Evolutionary conservation across 2,329 filamentous ascomycete genomes (phyloP), one percentile per base, ranked within the genome.

Genomic region (Fusarium siculi): DNA sequence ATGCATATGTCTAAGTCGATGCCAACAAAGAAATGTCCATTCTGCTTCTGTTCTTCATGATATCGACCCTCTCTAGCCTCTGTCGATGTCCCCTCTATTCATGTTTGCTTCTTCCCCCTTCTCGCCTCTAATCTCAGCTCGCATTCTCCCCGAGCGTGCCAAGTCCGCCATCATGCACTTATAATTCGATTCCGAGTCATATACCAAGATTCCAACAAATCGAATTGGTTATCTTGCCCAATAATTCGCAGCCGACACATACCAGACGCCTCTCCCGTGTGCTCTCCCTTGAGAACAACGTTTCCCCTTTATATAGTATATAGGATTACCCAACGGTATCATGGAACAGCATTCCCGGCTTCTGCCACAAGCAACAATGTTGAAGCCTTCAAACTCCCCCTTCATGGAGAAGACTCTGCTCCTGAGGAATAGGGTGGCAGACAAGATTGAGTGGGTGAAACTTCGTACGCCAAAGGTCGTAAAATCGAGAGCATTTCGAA

Each of bases 401-500:
- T 50, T 66, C 25, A 70, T 72, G 55, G 70, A 70, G 60, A 70
- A 70, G 47, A 28, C 54, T 21, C 44, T 34, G 15, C 66, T 66
- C 15, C 42, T 72, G 7, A 74, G 55, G 34, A 42, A 18, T 28
- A 63, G 50, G 55, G n/a, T 74, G 12, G 55, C 42, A 28, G 37
- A 36, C 10, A 72, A 53, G 18, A 12, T 63, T 6, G 68, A 68
- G 39, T 66, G 67, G 67, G 43, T 49, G 12, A 73, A 67, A 14
- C 19, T 55, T 23, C 63, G 58, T 12, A 42, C 54, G 12, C 70
- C 73, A 16, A 39, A 50, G 2, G 34, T 76, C 4, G 56, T 70
- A 36, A 77, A 64, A 53, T 74, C 76, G 39, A 72, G 74, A 4
- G 65, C 64, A 7, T 77, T 77, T 62, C 71, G 62, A 49, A 68